Evolutionary conservation across 2,329 filamentous ascomycete species (phyloP), one percentile per base, ranked within the genome.

Genomic region (Arthrinium phaeospermum): DNA sequence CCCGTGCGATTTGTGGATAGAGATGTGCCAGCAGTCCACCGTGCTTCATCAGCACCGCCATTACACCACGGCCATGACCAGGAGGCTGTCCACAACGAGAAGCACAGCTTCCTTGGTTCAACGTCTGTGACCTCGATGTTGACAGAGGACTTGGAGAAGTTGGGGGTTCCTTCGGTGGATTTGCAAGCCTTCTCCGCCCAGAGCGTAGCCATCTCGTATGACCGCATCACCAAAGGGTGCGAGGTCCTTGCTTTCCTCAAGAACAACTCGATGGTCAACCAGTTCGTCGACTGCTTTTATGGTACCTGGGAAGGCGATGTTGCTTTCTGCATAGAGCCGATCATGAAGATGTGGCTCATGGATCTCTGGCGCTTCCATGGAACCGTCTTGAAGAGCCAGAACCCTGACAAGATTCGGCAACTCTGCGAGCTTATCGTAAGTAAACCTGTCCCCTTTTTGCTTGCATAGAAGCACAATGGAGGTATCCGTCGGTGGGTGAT

Each of bases 261-360:
- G 70, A 77, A 82, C 47, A 73, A 75, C 34, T 71, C 69, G n/a
- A 72, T 79, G 71, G 75, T 82, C 19, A 77, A 79, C 51, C 75
- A 76, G 8, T 78, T 82, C 24, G 74, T 81, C 24, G 72, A 76
- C 3, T 77, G 76, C 10, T 79, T 75, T 67, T 80, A 78, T 41
- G 79, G 81, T 45, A 75, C 79, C 24, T 75, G 74, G 34, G 77
- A 81, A 41, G 80, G 78, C 3, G 73, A 75, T 12, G 75, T 73
- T 1, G 77, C 75, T 41, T 72, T 81, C 22, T 76, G 76, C 27
- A 74, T 78, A 12, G 77, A 78, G 69, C 75, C 76, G 24, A 77
- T 82, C 47, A 78, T 82, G 76, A 80, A 78, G 71, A 76, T 80
- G 45, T 82, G 81, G 81, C 76, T 82, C 5, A 30, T 73, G 49